These are phyloP conservation scores for Tripterygium wilfordii DNA, from an alignment of 177 flowering plant genomes.

Conservation along the genomic window DNA sequence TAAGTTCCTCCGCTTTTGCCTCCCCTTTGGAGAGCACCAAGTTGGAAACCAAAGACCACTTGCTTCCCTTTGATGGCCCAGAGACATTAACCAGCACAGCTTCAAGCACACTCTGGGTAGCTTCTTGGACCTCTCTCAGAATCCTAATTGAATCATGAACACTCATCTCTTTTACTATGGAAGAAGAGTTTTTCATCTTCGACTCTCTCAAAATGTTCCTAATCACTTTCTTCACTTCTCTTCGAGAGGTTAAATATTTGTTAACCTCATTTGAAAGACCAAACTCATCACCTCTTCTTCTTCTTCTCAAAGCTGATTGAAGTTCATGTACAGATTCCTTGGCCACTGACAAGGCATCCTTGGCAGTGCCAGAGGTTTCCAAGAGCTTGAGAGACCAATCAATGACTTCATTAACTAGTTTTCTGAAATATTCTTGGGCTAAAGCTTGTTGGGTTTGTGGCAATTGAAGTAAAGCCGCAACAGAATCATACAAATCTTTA, in stretches of 20 bases:
- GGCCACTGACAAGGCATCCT: constrained; percentile 19
- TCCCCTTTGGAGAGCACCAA: constrained; percentile 16
- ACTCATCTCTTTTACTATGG: constrained; percentile 6
- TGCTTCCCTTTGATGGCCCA: constrained; percentile 8
- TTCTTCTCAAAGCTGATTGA: constrained; percentile 28
- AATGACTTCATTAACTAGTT: constrained; percentile 12
- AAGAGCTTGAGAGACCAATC: constrained; percentile 33
- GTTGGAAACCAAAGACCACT: constrained; percentile 35
- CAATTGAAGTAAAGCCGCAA: constrained; percentile 21
- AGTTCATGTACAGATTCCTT: constrained; percentile 21
- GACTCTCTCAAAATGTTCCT: constrained; percentile 16
- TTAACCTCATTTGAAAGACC: constrained; percentile 7
- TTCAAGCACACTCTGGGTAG: constrained; percentile 18
- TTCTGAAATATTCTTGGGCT: constrained; percentile 6
- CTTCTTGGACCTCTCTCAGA: constrained; percentile 24
- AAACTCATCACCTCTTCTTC: constrained; percentile 19
- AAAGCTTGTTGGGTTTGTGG: constrained; percentile 19
- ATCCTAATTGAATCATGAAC: constrained; percentile 8
- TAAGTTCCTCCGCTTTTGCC: constrained; percentile 1
- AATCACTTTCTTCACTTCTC: constrained; percentile 24
- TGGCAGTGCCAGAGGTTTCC: constrained; percentile 26
- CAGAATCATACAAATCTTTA: constrained; percentile 18
- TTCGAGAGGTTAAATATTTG: constrained; percentile 23
- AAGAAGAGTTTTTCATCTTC: constrained; percentile 12
- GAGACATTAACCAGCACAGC: constrained; percentile 22